phyloP scores from a whole-genome alignment of 225 moss, liverwort and hornwort genomes.

The Anthoceros angustus region DNA sequence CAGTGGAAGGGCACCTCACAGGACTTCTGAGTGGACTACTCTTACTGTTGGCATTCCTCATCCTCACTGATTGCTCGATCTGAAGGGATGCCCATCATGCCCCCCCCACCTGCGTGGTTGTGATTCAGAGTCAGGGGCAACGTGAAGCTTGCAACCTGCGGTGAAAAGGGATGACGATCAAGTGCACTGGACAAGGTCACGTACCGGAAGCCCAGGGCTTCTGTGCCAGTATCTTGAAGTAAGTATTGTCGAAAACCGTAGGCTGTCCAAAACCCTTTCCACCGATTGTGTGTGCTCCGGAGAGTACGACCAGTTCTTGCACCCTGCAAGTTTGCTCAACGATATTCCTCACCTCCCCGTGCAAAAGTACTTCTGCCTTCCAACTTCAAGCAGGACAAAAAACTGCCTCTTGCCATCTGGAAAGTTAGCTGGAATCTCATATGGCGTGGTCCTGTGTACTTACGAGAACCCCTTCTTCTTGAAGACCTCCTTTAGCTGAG shows the following conservation, averaged over 20 bases:
- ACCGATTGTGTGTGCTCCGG: conserved; percentile 81
- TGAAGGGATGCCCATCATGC: conserved; percentile 78
- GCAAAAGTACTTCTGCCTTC: neutral
- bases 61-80: conserved; percentile 79
- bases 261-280: conserved; percentile 87
- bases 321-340: conserved; percentile 22
- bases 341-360: neutral
- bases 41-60: conserved; percentile 65
- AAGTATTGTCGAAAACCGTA: conserved; percentile 67
- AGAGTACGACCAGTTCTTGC: conserved; percentile 72
- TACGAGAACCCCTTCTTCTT: conserved; percentile 79
- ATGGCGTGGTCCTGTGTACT: conserved; percentile 8
- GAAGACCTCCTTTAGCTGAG: conserved; percentile 55
- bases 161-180: too few species aligned
- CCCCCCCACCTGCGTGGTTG: conserved; percentile 31
- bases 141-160: too few species aligned
- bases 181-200: neutral
- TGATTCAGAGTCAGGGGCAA: too few species aligned
- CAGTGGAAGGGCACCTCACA: neutral
- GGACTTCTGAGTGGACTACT: conserved; percentile 4
- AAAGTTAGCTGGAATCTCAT: too few species aligned
- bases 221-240: conserved; percentile 61
- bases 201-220: conserved; percentile 56
- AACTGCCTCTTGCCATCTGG: neutral
- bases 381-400: neutral